Base-by-base conservation (phyloP, 2,329 filamentous ascomycete genomes). In the Neofusicoccum umdonicola region DNA sequence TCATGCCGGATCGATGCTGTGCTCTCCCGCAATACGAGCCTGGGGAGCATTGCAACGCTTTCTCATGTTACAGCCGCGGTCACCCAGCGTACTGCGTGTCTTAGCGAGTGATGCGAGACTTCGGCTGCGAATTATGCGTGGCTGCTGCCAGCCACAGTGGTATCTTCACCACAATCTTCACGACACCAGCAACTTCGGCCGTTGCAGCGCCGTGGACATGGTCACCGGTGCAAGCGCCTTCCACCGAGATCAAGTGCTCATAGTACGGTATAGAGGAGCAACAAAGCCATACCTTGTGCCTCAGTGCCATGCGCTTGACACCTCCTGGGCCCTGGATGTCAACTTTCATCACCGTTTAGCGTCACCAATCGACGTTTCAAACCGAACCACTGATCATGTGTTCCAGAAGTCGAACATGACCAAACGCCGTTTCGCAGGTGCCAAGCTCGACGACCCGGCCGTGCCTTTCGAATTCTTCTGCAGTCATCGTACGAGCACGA, bases 51-150 rank as follows among this genome's bases (percentile, higher is more conserved):
- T 60, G 56, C 15, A 37, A 47, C 56, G 31, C 17, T 9, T 13
- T 47, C 27, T 3, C 56, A 37, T 42, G 56, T 60, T 47, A 22
- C 56, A 48, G 41, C 56, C 56, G 56, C 56, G 41, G 54, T 44
- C 17, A 22, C 39, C 34, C 37, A 34, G 34, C 54, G 54, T 45
- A 13, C 54, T 58, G 54, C 54, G n/a, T 58, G 56, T 60, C 56
- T 60, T 60, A 37, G 42, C 56, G 42, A 47, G 9, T 27, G 41
- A 27, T 37, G 41, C 47, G 42, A 47, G 42, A 47, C 42, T 37
- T 35, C 17, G 39, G 31, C 34, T 45, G 34, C 42, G 42, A 48
- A 45, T 37, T 7, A 27, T n/a, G 15, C 7, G 3, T 15, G 12
- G 8, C 34, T 41, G 35, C n/a, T 27, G 39, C 8, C 54, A 44